phyloP scores from a whole-genome alignment of 352 stramenopile genomes.

The Plasmopara muralis region DNA sequence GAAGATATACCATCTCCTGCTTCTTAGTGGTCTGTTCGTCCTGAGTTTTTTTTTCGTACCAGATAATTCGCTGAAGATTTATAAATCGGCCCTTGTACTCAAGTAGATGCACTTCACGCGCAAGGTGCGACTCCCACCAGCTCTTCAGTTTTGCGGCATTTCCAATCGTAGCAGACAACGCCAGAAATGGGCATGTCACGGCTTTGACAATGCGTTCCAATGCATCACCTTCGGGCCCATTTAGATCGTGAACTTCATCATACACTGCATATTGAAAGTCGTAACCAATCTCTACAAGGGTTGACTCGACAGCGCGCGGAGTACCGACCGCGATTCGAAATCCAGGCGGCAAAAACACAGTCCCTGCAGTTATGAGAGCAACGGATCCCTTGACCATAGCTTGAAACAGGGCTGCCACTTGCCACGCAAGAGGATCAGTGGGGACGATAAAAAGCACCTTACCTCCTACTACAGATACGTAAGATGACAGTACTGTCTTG shows the following conservation, averaged over 20 bases:
- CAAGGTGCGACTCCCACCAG: conserved; percentile 92
- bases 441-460: conserved; percentile 89
- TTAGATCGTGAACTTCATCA: conserved; percentile 98
- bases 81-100: conserved; percentile 98
- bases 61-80: conserved; percentile 96
- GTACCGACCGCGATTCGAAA: conserved; percentile 95
- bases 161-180: conserved; percentile 97
- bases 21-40: conserved; percentile 34
- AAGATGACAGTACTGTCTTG: conserved; percentile 92
- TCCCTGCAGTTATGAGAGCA: conserved; percentile 91
- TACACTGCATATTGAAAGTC: conserved; percentile 98
- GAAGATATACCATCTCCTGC: conserved; percentile 68
- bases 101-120: conserved; percentile 84
- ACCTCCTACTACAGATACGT: conserved; percentile 71
- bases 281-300: conserved; percentile 83
- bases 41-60: conserved; percentile 55
- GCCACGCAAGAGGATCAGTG: conserved; percentile 97
- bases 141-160: conserved; percentile 91
- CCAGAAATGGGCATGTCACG: conserved; percentile 94
- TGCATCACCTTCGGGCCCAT: conserved; percentile 94
- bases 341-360: conserved; percentile 68
- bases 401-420: conserved; percentile 98
- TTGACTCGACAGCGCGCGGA: conserved; percentile 91
- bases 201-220: conserved; percentile 94
- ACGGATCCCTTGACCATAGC: conserved; percentile 96